Evolutionary conservation across 2,329 filamentous ascomycete species (phyloP).

Genomic region (Elsinoe arachidis): DNA sequence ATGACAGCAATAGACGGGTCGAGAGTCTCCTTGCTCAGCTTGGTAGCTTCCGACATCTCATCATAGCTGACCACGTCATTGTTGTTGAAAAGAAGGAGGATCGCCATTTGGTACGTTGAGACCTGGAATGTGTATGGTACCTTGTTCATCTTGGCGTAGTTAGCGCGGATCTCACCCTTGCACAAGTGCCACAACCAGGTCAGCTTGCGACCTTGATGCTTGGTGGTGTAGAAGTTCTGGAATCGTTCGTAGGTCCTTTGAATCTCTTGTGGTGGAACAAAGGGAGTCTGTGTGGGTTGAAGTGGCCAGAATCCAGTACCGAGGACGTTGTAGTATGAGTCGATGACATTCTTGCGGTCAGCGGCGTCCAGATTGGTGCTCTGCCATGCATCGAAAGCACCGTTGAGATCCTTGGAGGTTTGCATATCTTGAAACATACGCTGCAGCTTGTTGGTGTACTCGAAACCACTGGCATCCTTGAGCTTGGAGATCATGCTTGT

Average conservation of each 20-base stretch:
- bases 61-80: slow-evolving; percentile 76
- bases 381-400: slow-evolving; percentile 73
- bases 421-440: slow-evolving; percentile 99
- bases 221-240: slow-evolving; percentile 83
- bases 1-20: slow-evolving; percentile 81
- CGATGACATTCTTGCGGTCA: slow-evolving; percentile 60
- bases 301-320: slow-evolving; percentile 98
- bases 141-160: slow-evolving; percentile 80
- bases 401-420: slow-evolving; percentile 94
- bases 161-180: slow-evolving; percentile 92
- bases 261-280: slow-evolving; percentile 78
- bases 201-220: slow-evolving; percentile 91
- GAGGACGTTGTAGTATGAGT: slow-evolving; percentile 85
- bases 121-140: slow-evolving; percentile 95
- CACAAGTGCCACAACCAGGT: slow-evolving; percentile 98
- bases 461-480: slow-evolving; percentile 96
- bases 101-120: slow-evolving; percentile 95
- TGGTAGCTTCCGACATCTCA: slow-evolving; percentile 74
- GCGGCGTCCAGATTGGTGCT: slow-evolving; percentile 55
- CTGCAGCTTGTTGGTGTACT: slow-evolving; percentile 98
- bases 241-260: slow-evolving; percentile 84
- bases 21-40: slow-evolving; percentile 69
- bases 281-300: slow-evolving; percentile 75
- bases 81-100: slow-evolving; percentile 90
- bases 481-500: slow-evolving; percentile 99